Percentiles rank a stretch among this genome's conserved stretches.
These are phyloP conservation scores for Papilionanthe hybrid DNA, from an alignment of 116 monocot species.

Conservation along the genomic window DNA sequence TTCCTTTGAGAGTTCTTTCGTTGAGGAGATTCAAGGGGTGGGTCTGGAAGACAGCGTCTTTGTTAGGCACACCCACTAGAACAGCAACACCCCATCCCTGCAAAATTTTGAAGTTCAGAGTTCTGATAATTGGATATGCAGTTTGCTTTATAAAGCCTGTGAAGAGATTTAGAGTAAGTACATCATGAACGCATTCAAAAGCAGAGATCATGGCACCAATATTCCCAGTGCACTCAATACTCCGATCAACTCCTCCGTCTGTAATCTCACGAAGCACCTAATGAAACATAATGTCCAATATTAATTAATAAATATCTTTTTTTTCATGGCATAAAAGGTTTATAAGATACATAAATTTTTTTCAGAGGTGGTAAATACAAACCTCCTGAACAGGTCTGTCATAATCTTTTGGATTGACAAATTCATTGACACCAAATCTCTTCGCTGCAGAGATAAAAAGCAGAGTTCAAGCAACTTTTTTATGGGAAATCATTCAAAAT, in stretches of 20 bases:
- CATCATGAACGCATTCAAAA: conserved; percentile 74
- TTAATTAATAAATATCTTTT: too few relatives aligned
- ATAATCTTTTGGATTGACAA: conserved; percentile 74
- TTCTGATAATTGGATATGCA: background rate
- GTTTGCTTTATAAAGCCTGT: background rate
- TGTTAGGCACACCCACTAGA: conserved; percentile 66
- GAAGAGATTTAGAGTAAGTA: background rate
- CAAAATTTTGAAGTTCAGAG: background rate
- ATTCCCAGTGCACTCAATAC: conserved; percentile 50
- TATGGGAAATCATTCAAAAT: too few relatives aligned
- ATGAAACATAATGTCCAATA: background rate
- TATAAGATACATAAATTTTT: background rate
- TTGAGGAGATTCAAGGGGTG: conserved; percentile 67
- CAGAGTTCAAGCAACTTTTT: background rate
- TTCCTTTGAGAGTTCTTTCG: conserved; percentile 84
- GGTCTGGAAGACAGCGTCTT: conserved; percentile 71
- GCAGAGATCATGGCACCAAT: conserved; percentile 65
- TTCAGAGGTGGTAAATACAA: background rate
- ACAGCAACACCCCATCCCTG: conserved; percentile 92
- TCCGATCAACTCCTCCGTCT: conserved; percentile 46
- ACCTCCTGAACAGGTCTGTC: conserved; percentile 79
- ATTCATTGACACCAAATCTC: conserved; percentile 82
- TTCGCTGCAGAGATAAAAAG: conserved; percentile 40
- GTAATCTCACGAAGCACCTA: conserved; percentile 71
- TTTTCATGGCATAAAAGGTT: too few relatives aligned